phyloP scores from a whole-genome alignment of 2,329 filamentous ascomycete genomes.

The Hypomyces rosellus region DNA sequence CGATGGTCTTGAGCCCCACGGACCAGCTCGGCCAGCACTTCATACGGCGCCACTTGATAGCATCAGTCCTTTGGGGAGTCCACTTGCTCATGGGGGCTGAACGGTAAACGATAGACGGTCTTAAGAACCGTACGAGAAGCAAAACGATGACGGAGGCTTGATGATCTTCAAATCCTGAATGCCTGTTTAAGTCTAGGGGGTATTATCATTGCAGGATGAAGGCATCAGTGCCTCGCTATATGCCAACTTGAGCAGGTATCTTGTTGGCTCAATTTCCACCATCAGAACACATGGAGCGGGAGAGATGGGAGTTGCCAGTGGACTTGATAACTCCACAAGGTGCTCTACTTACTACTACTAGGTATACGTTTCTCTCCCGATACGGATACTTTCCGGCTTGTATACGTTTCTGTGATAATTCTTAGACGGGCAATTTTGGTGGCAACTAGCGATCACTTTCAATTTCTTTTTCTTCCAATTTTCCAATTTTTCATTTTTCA shows the following conservation, averaged over 20 bases:
- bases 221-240: not conserved
- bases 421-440: slow-evolving; percentile 6
- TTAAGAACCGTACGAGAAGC: too few relatives aligned
- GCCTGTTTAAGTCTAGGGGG: too few relatives aligned
- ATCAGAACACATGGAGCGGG: too few relatives aligned
- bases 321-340: too few relatives aligned
- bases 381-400: not conserved
- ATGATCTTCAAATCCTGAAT: not conserved
- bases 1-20: slow-evolving; percentile 44
- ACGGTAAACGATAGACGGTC: slow-evolving; percentile 3
- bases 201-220: too few relatives aligned
- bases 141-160: not conserved
- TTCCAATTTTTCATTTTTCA: not conserved
- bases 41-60: slow-evolving; percentile 81
- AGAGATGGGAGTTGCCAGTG: too few relatives aligned
- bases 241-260: not conserved
- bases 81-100: slow-evolving; percentile 13
- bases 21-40: slow-evolving; percentile 65
- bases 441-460: slow-evolving; percentile 3
- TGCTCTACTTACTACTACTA: too few relatives aligned
- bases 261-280: not conserved
- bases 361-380: too few relatives aligned
- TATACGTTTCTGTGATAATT: not conserved
- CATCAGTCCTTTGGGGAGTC: slow-evolving; percentile 50
- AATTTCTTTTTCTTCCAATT: not conserved